These are phyloP conservation scores for Kurtzmaniella cleridarum DNA, from an alignment of 805 yeast species.

Conservation along the genomic window DNA sequence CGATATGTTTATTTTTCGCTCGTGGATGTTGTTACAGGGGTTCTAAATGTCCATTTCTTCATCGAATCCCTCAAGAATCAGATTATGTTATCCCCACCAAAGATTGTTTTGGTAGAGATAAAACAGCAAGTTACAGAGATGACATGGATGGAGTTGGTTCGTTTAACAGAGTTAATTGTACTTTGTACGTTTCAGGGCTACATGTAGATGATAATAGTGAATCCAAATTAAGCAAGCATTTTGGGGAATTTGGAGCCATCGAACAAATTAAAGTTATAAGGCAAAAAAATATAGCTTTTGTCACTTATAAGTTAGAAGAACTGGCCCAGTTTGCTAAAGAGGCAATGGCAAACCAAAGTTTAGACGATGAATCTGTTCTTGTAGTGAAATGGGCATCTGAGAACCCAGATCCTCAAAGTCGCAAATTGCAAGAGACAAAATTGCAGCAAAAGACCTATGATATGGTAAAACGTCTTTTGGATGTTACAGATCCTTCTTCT, in stretches of 20 bases:
- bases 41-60: conserved; percentile 67
- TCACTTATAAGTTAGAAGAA: conserved; percentile 60
- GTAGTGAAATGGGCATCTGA: conserved; percentile 84
- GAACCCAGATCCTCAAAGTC: conserved; percentile 74
- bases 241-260: conserved; percentile 72
- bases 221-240: conserved; percentile 36
- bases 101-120: conserved; percentile 93
- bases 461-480: conserved; percentile 43
- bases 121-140: conserved; percentile 73
- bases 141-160: conserved; percentile 96
- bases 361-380: conserved; percentile 58
- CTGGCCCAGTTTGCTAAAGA: conserved; percentile 94
- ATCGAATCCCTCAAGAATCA: conserved; percentile 59
- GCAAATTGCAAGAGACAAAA: conserved; percentile 41
- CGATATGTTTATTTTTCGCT: conserved; percentile 79
- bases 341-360: conserved; percentile 81
- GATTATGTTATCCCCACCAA: conserved; percentile 59
- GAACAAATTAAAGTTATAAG: conserved; percentile 59
- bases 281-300: conserved; percentile 68
- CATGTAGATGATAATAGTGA: conserved; percentile 36
- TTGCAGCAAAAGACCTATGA: conserved; percentile 50
- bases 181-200: conserved; percentile 68
- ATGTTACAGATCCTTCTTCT: conserved; percentile 6
- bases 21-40: conserved; percentile 86
- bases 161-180: conserved; percentile 60